These are phyloP conservation scores for Spatholobus suberectus DNA, from an alignment of 306 rosid genomes.

Conservation along the genomic window DNA sequence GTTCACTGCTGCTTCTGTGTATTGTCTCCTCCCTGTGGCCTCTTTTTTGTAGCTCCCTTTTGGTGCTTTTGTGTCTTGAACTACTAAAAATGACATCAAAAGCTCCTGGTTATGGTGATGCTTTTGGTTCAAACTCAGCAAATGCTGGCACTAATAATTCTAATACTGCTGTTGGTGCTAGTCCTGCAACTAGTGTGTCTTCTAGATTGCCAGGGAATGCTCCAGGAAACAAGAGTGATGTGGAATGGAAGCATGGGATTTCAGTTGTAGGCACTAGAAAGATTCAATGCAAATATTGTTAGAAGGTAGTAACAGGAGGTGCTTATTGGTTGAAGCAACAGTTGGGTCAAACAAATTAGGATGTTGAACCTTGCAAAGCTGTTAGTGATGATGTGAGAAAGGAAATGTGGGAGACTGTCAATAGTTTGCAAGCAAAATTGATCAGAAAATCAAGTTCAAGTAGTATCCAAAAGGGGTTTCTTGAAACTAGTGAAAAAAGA, in stretches of 20 bases:
- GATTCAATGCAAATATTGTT: neutral
- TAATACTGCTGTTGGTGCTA: neutral
- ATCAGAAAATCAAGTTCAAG: neutral
- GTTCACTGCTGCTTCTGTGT: neutral
- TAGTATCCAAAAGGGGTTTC: neutral
- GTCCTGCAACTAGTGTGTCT: neutral
- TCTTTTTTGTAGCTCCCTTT: neutral
- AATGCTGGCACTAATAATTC: neutral
- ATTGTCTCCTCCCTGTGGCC: neutral
- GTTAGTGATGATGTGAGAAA: neutral
- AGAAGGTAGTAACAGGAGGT: neutral
- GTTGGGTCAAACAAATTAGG: neutral
- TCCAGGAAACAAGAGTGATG: too few species aligned
- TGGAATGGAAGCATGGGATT: neutral
- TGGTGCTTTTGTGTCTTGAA: neutral
- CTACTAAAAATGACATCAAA: neutral
- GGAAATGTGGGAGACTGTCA: neutral
- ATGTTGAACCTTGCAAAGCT: neutral
- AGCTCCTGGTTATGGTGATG: neutral
- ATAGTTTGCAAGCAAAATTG: neutral
- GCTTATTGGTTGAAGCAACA: neutral
- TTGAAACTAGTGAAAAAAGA: neutral
- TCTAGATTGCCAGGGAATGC: neutral
- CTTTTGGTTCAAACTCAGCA: neutral
- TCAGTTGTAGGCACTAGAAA: neutral